Evolutionary conservation across 805 yeast species (phyloP), one percentile per base, ranked within the genome.

Genomic region (Wickerhamiella bombiphila): DNA sequence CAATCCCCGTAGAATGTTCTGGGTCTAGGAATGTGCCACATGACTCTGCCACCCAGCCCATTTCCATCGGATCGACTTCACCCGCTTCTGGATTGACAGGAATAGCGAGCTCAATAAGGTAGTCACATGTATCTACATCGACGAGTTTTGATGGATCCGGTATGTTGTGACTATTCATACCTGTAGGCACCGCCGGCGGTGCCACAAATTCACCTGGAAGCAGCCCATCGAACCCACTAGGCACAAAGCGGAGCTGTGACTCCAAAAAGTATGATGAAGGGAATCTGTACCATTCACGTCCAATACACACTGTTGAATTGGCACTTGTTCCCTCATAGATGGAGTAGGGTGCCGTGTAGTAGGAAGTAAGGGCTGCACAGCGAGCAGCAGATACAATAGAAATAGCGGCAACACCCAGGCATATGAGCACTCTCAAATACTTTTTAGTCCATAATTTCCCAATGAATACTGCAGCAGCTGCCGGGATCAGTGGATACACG

Each of bases 251-350:
- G 18, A 83, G 60, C 49, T 66, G 66, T 3, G 70, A 67, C 3
- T 80, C 76, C 18, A 88, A 60, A 52, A 86, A 82, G 54, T 85
- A 80, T 0, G 95, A 85, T 1, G 80, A 74, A 7, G 97, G 95
- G 57, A 64, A 86, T 52, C 88, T 80, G 52, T 82, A 83, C 96
- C 96, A 86, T 59, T 88, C 96, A 41, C 94, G 69, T 2, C 95
- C 96, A n/a, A 80, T 66, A 57, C 97, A 88, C 0, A 88, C 77
- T 46, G 73, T 77, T 5, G 51, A 40, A 15, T 52, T 39, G 2
- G 43, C 40, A 20, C 68, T 66, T 11, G 69, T 46, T 22, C 60
- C 62, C n/a, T 60, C 48, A 49, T 74, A 77, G 1, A 78, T 71
- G 0, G 60, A 47, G 36, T 83, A 58, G 4, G 95, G 93, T 0